Percentiles rank a stretch among this genome's conserved stretches.
Conservation (phyloP, 805 yeast species). For the Kockiozyma suomiensis region DNA sequence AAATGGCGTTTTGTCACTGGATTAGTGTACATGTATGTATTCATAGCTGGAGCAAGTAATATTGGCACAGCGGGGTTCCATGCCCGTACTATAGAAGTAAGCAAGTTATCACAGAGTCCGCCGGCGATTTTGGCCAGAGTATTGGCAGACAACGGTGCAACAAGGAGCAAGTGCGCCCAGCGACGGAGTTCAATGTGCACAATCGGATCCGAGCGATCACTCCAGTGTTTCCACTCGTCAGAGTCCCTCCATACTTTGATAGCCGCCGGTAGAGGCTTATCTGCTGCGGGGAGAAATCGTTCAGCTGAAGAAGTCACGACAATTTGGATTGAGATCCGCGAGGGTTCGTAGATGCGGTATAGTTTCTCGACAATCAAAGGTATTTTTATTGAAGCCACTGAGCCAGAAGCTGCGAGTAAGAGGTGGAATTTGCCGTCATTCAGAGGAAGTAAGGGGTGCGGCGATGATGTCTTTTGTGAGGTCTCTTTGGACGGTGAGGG, state of each 20-base stretch:
- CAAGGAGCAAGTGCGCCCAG: constrained; percentile 92
- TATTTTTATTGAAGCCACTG: constrained; percentile 93
- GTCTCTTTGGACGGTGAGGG: constrained; percentile 1
- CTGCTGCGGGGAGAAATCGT: constrained; percentile 57
- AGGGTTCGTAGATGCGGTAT: constrained; percentile 73
- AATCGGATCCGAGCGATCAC: constrained; percentile 79
- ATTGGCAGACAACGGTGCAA: constrained; percentile 95
- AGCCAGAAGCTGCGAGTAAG: constrained; percentile 89
- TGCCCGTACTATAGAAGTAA: constrained; percentile 88
- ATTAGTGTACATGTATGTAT: constrained; percentile 85
- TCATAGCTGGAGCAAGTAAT: constrained; percentile 93
- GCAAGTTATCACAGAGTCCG: constrained; percentile 88
- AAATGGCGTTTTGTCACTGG: constrained; percentile 85
- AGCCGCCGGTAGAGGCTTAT: constrained; percentile 57
- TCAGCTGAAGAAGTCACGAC: constrained; percentile 85
- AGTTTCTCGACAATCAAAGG: constrained; percentile 86
- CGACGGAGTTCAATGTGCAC: constrained; percentile 91
- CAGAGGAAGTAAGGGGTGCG: constrained; percentile 30
- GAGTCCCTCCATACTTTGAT: constrained; percentile 89
- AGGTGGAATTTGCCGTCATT: constrained; percentile 89
- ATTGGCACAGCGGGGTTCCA: constrained; percentile 95
- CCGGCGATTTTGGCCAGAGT: constrained; percentile 85
- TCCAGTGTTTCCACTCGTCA: constrained; percentile 95
- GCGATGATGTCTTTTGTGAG: constrained; percentile 5
- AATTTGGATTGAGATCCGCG: constrained; percentile 78